These are phyloP conservation scores for Fraxinus floribunda DNA, from an alignment of 305 asterid species.

Conservation along the genomic window DNA sequence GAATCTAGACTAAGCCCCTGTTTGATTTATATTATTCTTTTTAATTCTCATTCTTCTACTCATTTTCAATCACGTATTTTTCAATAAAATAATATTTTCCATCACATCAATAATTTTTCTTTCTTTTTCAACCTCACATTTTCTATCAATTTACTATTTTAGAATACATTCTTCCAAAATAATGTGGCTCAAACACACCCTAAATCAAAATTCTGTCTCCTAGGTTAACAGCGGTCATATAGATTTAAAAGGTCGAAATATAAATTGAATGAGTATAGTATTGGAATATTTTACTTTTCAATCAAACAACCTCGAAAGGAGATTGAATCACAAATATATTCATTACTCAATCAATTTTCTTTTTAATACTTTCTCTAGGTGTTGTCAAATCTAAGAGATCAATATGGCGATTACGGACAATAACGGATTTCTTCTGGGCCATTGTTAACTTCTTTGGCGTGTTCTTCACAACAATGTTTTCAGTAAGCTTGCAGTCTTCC, in stretches of 20 bases:
- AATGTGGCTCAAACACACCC: too few species aligned
- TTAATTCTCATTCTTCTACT: too few species aligned
- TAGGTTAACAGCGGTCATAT: not conserved
- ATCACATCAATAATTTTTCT: too few species aligned
- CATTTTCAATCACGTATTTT: too few species aligned
- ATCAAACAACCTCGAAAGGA: not conserved
- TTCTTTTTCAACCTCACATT: too few species aligned
- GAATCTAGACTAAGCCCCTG: too few species aligned
- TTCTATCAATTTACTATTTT: too few species aligned
- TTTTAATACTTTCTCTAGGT: conserved; percentile 40
- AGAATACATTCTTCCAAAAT: too few species aligned
- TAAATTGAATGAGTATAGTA: not conserved
- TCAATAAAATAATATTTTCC: too few species aligned
- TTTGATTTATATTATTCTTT: too few species aligned
- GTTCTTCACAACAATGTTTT: conserved; percentile 72
- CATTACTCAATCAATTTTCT: not conserved
- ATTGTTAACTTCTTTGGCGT: conserved; percentile 62
- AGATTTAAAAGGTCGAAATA: not conserved
- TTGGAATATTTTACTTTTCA: not conserved
- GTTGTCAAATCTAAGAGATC: conserved; percentile 77
- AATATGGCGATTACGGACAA: conserved; percentile 79
- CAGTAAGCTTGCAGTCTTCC: conserved; percentile 47
- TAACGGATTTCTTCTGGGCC: conserved; percentile 80
- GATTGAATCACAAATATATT: not conserved
- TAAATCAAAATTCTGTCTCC: not conserved